Percentiles rank a stretch among this genome's conserved stretches.
phyloP scores from a whole-genome alignment of 345 rosid genomes.

The Populus nigra region DNA sequence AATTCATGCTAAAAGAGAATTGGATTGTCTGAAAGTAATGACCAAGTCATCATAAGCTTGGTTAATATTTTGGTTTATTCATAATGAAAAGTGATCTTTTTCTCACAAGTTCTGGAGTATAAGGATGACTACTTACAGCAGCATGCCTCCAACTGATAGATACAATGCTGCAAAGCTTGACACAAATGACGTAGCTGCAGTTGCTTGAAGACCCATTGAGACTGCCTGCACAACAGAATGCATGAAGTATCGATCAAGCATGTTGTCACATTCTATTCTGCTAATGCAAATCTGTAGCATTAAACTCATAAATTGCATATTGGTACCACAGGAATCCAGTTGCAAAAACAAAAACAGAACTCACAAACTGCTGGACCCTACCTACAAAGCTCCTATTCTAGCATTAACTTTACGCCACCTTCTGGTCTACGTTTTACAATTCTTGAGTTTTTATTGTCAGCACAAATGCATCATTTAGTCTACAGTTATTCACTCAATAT shows the following conservation, averaged over 20 bases:
- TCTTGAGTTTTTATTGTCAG: not conserved
- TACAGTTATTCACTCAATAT: not conserved
- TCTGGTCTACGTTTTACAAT: not conserved
- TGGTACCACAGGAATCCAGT: not conserved
- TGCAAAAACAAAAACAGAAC: not conserved
- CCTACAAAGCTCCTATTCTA: not conserved
- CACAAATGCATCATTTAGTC: not conserved
- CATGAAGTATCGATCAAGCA: not conserved
- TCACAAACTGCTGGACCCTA: not conserved
- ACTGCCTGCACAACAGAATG: constrained; percentile 45
- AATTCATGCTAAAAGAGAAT: not conserved
- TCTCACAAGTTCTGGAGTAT: not conserved
- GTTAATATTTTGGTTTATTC: not conserved
- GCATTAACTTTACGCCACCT: not conserved
- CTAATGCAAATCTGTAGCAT: not conserved
- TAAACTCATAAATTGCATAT: not conserved
- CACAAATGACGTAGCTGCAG: constrained; percentile 60
- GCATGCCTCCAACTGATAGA: constrained; percentile 88
- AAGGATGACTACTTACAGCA: constrained; percentile 55
- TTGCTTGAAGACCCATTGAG: constrained; percentile 70
- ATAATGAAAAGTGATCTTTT: not conserved
- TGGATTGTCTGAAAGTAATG: not conserved
- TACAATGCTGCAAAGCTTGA: constrained; percentile 51
- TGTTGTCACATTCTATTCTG: not conserved
- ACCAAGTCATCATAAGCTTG: not conserved